Evolutionary conservation across 768 basidiomycete genomes (phyloP).

Genomic region (Favolaschia claudopus): DNA sequence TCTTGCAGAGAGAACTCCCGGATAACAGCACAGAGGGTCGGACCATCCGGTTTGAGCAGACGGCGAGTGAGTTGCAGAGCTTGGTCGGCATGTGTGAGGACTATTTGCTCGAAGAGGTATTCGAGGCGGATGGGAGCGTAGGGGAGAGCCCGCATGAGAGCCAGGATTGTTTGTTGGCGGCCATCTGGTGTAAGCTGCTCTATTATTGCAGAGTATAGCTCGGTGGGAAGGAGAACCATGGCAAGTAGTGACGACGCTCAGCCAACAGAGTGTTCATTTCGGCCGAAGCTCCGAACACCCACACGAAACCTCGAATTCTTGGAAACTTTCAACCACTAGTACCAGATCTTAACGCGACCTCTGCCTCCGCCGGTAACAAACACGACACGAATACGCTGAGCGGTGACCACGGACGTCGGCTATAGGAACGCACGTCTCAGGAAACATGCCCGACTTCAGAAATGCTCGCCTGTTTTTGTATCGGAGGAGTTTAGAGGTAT

Average conservation of each 20-base stretch:
- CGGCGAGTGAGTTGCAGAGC: constrained; percentile 64
- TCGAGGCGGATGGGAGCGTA: constrained; percentile 60
- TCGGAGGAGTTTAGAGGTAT: too few species aligned
- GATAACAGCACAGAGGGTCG: constrained; percentile 47
- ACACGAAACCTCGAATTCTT: too few species aligned
- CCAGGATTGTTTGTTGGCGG: constrained; percentile 60
- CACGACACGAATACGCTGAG: too few species aligned
- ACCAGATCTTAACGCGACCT: too few species aligned
- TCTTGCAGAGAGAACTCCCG: constrained; percentile 59
- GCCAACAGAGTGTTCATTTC: neutral
- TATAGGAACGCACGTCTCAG: too few species aligned
- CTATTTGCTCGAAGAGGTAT: constrained; percentile 66
- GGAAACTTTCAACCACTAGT: too few species aligned
- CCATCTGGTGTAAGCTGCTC: constrained; percentile 52
- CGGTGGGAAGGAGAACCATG: constrained; percentile 57
- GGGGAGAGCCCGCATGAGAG: constrained; percentile 72
- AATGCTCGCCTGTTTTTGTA: too few species aligned
- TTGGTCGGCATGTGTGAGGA: constrained; percentile 57
- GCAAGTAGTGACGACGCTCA: neutral
- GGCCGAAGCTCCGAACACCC: too few species aligned
- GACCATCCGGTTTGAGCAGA: constrained; percentile 46
- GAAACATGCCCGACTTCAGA: too few species aligned
- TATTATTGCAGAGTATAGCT: constrained; percentile 71
- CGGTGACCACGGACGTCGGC: too few species aligned
- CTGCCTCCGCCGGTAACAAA: too few species aligned